Evolutionary conservation across 2,329 filamentous ascomycete species (phyloP).

Genomic region (Gremmenia infestans): DNA sequence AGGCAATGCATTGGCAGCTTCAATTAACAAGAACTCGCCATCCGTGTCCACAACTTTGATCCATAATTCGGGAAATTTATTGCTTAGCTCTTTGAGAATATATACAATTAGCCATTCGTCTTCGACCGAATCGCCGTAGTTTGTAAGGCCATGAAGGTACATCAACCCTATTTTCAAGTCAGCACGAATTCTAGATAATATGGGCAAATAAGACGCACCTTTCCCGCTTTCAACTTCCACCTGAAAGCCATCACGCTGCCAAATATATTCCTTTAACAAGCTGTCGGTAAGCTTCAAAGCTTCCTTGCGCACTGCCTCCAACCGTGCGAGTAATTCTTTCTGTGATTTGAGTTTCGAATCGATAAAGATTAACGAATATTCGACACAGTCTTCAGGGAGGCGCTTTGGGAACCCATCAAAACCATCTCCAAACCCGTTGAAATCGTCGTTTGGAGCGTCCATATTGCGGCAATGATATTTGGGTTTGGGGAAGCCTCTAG

Average conservation of each 20-base stretch:
- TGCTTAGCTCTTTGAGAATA: conserved; percentile 75
- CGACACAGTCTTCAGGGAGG: conserved; percentile 77
- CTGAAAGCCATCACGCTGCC: conserved; percentile 83
- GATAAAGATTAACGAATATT: conserved; percentile 75
- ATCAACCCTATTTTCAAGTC: conserved; percentile 38
- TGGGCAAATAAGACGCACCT: conserved; percentile 39
- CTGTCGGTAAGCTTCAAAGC: conserved; percentile 57
- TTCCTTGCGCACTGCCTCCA: conserved; percentile 69
- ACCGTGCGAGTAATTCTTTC: conserved; percentile 51
- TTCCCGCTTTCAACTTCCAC: conserved; percentile 51
- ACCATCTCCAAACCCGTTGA: conserved; percentile 62
- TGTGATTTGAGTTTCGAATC: conserved; percentile 50
- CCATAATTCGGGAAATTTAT: conserved; percentile 69
- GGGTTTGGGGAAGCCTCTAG: conserved; percentile 2
- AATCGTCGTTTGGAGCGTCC: conserved; percentile 44
- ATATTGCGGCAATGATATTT: conserved; percentile 23
- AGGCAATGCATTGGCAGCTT: conserved; percentile 83
- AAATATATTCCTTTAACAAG: conserved; percentile 82
- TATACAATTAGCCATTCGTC: conserved; percentile 98
- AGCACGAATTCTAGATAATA: conserved; percentile 6
- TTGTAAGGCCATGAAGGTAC: conserved; percentile 72
- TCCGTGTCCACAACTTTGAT: conserved; percentile 79
- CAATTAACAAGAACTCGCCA: conserved; percentile 91
- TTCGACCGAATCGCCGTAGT: conserved; percentile 91
- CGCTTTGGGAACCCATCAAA: conserved; percentile 54